Conservation (phyloP, 306 rosid genomes). For the Gastrolobium bilobum region DNA sequence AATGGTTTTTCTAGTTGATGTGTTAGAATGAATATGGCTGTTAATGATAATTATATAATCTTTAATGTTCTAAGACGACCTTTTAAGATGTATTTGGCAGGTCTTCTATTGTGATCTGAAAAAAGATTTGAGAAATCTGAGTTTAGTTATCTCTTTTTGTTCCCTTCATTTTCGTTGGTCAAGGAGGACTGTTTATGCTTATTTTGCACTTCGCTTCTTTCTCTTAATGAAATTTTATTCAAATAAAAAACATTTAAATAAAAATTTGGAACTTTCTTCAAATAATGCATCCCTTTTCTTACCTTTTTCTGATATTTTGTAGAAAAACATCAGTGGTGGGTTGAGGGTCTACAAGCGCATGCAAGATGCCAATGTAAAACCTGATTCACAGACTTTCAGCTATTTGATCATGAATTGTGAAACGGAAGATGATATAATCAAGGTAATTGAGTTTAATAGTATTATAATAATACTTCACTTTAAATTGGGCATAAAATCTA, state of each 20-base stretch:
- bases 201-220: not conserved
- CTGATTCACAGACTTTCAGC: constrained; percentile 80
- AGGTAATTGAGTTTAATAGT: constrained; percentile 58
- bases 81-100: not conserved
- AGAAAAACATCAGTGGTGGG: constrained; percentile 72
- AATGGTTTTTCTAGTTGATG: constrained; percentile 4
- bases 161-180: constrained; percentile 18
- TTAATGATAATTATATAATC: constrained; percentile 16
- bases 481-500: not conserved
- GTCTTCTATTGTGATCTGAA: not conserved
- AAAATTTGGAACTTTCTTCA: constrained; percentile 21
- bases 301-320: constrained; percentile 48
- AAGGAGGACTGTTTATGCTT: not conserved
- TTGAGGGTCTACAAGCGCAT: constrained; percentile 69
- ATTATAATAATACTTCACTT: constrained; percentile 29
- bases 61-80: not conserved
- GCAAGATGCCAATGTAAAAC: constrained; percentile 66
- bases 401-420: constrained; percentile 69
- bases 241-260: not conserved
- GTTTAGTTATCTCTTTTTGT: not conserved
- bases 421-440: constrained; percentile 70
- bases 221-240: constrained; percentile 8
- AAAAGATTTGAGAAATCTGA: not conserved
- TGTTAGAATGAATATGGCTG: constrained; percentile 17
- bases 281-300: constrained; percentile 30